Evolutionary conservation across 129 eudicot genomes (phyloP).

Genomic region (carrot (Daucus carota)): DH1_v3.0 NC_030382.2:11835001-11835500

Average conservation of each 20-base stretch:
- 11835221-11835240: background rate
- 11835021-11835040: background rate
- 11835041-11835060: conserved; percentile 62
- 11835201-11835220: background rate
- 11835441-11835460: conserved; percentile 7
- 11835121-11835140: conserved; percentile 36
- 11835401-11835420: conserved; percentile 28
- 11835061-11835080: conserved; percentile 76
- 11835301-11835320: conserved; percentile 61
- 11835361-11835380: conserved; percentile 52
- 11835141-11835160: conserved; percentile 69
- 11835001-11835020: background rate
- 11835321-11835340: conserved; percentile 68
- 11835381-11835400: conserved; percentile 53
- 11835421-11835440: conserved; percentile 24
- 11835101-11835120: conserved; percentile 49
- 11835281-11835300: conserved; percentile 38
- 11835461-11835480: background rate
- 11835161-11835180: conserved; percentile 3
- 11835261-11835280: conserved; percentile 61
- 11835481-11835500: background rate
- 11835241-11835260: background rate
- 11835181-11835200: background rate
- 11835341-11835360: conserved; percentile 29
- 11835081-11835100: conserved; percentile 52